Conservation (phyloP, 75 land plant species). For the Pseudotsuga menziesii region DNA sequence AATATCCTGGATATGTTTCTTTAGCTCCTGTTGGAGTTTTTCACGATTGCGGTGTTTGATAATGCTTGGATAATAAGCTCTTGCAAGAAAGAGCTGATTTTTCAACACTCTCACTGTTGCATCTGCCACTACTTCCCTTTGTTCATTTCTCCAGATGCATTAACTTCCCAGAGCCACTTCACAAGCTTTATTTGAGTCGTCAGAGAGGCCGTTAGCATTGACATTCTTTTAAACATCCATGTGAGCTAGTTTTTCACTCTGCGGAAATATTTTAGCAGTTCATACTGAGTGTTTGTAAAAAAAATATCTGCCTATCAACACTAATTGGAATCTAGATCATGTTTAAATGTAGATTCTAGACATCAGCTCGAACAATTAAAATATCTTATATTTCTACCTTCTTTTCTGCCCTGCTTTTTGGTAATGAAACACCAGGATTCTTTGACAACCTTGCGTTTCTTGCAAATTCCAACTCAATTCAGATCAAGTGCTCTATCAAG, state of each 20-base stretch:
- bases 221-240: not conserved
- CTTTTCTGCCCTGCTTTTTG: not conserved
- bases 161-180: conserved; percentile 70
- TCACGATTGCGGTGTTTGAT: conserved; percentile 52
- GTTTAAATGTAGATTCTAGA: not conserved
- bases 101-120: conserved; percentile 69
- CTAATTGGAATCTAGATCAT: not conserved
- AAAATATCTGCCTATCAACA: not conserved
- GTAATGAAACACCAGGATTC: conserved; percentile 1
- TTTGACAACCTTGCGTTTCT: conserved; percentile 7
- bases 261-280: conserved; percentile 1
- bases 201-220: not conserved
- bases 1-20: conserved; percentile 59
- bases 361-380: not conserved
- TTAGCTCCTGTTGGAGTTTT: conserved; percentile 59
- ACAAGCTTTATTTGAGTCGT: conserved; percentile 32
- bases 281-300: not conserved
- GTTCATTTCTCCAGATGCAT: conserved; percentile 79
- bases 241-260: not conserved
- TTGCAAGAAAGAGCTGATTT: conserved; percentile 87
- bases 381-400: conserved; percentile 2
- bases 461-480: conserved; percentile 11
- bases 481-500: conserved; percentile 9
- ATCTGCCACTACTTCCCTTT: conserved; percentile 72
- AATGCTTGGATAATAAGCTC: conserved; percentile 80